Evolutionary conservation across 306 rosid genomes (phyloP).

Genomic region (Parietaria judaica): DNA sequence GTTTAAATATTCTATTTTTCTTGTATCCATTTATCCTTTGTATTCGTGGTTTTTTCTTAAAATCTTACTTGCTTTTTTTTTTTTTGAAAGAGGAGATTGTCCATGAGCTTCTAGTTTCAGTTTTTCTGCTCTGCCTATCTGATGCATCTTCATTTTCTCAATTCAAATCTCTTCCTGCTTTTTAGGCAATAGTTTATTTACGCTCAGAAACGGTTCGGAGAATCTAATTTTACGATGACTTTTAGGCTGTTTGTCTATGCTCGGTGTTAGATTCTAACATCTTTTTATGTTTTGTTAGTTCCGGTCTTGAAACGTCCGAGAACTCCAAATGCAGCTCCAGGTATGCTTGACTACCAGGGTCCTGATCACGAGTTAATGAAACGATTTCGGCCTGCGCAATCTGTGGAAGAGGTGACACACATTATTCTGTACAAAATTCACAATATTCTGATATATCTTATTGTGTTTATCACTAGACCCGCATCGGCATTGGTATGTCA

Average conservation of each 20-base stretch:
- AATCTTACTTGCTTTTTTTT: not conserved
- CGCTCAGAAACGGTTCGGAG: no score
- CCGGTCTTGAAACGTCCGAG: constrained; percentile 67
- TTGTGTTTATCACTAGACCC: no score
- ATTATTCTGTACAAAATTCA: constrained; percentile 2
- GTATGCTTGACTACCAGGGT: constrained; percentile 63
- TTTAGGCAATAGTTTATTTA: not conserved
- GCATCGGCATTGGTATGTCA: no score
- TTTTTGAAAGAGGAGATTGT: not conserved
- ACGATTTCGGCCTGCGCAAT: constrained; percentile 54
- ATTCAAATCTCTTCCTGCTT: not conserved
- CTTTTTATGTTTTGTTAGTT: constrained; percentile 28
- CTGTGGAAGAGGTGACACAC: constrained; percentile 63
- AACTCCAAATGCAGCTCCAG: constrained; percentile 58
- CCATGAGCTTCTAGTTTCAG: not conserved
- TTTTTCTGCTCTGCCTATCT: not conserved
- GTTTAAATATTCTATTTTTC: not conserved
- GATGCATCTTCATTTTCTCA: not conserved
- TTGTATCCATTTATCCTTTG: not conserved
- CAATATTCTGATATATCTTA: no score
- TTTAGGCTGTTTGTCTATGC: no score
- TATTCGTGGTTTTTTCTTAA: not conserved
- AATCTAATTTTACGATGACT: no score
- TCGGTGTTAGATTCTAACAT: no score
- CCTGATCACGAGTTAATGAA: constrained; percentile 71